phyloP scores from a whole-genome alignment of 2,329 filamentous ascomycete genomes.

The Clonostachys rhizophaga region DNA sequence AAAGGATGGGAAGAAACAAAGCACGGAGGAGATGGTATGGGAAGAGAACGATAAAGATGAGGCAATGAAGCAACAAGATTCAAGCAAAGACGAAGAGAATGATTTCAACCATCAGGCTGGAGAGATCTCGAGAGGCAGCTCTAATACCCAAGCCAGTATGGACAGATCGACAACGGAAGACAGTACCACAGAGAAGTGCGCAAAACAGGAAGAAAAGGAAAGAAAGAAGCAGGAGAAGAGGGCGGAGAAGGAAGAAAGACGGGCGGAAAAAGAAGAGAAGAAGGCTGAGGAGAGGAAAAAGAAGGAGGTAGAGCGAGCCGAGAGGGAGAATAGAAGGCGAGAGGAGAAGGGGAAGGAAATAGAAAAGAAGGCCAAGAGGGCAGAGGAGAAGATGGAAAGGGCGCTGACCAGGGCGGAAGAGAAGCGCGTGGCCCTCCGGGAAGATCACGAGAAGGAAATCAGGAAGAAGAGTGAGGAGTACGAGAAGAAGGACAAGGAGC shows the following conservation, averaged over 20 bases:
- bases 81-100: too few species aligned
- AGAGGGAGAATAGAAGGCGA: not conserved
- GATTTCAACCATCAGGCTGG: too few species aligned
- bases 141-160: not conserved
- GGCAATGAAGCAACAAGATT: too few species aligned
- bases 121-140: not conserved
- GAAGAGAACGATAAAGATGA: too few species aligned
- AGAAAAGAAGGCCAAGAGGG: conserved; percentile 2
- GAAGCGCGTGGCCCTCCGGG: conserved; percentile 1
- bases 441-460: conserved; percentile 1
- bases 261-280: not conserved
- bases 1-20: not conserved
- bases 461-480: conserved; percentile 2
- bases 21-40: not conserved
- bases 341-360: conserved; percentile 1
- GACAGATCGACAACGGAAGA: too few species aligned
- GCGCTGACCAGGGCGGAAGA: conserved; percentile 1
- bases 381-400: not conserved
- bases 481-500: conserved; percentile 6
- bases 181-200: too few species aligned
- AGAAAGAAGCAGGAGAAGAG: too few species aligned
- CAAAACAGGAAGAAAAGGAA: too few species aligned
- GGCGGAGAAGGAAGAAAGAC: too few species aligned
- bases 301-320: not conserved
- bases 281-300: not conserved